Evolutionary conservation across 768 basidiomycete genomes (phyloP).

Genomic region (Pleurotus citrinopileatus): DNA sequence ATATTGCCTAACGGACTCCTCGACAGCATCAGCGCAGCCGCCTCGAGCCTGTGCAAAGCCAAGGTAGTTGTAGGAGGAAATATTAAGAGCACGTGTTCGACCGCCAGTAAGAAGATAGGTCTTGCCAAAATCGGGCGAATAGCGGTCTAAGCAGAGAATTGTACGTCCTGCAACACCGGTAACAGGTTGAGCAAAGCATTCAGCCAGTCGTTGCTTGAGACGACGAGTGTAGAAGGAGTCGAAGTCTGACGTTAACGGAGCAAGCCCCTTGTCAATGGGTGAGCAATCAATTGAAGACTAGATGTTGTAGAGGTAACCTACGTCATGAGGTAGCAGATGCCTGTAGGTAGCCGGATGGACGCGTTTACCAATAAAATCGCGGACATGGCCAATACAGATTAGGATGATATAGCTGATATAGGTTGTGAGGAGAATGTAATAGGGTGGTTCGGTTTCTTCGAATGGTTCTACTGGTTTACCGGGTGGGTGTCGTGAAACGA

Average conservation of each 20-base stretch:
- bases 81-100: slow-evolving; percentile 87
- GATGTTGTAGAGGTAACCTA: slow-evolving; percentile 38
- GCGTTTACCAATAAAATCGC: slow-evolving; percentile 93
- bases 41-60: slow-evolving; percentile 95
- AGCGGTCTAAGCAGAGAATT: slow-evolving; percentile 80
- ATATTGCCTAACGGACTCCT: slow-evolving; percentile 76
- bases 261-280: slow-evolving; percentile 72
- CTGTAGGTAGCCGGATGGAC: slow-evolving; percentile 65
- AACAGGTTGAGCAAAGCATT: slow-evolving; percentile 90
- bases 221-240: slow-evolving; percentile 99
- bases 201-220: slow-evolving; percentile 90
- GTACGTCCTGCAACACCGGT: slow-evolving; percentile 97
- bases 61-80: slow-evolving; percentile 98
- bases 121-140: slow-evolving; percentile 77
- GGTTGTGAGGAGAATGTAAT: slow-evolving; percentile 88
- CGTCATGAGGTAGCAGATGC: slow-evolving; percentile 82
- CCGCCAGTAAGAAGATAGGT: slow-evolving; percentile 76
- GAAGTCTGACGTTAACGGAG: slow-evolving; percentile 95
- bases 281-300: slow-evolving; percentile 9
- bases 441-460: slow-evolving; percentile 82
- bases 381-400: slow-evolving; percentile 86
- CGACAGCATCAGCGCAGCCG: slow-evolving; percentile 92
- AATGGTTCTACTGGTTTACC: slow-evolving; percentile 48
- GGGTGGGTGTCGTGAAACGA: slow-evolving; percentile 57
- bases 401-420: slow-evolving; percentile 94